Evolutionary conservation across 768 basidiomycete species (phyloP).

Genomic region (Mycena haematopus): DNA sequence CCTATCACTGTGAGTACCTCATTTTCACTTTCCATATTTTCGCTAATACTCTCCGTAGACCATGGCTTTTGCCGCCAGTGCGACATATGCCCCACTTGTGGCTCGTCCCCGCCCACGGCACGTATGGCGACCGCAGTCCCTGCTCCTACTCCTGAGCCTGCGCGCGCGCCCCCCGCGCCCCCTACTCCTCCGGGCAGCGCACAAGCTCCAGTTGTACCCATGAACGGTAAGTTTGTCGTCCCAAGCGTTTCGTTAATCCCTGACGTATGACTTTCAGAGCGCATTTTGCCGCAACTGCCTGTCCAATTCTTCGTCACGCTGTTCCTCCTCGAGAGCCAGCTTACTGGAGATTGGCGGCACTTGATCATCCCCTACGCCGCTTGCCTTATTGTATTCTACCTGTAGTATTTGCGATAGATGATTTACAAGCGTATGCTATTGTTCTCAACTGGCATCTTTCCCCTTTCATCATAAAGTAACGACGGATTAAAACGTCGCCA

Average conservation of each 20-base stretch:
- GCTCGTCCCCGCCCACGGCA: slow-evolving; percentile 1
- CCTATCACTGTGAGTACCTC: slow-evolving; percentile 8
- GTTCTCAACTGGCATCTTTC: slow-evolving; percentile 1
- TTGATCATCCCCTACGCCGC: slow-evolving; percentile 17
- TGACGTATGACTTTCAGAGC: slow-evolving; percentile 10
- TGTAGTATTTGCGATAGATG: slow-evolving; percentile 7
- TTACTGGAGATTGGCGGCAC: slow-evolving; percentile 18
- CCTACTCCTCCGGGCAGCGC: slow-evolving; percentile 6
- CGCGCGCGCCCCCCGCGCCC: slow-evolving; percentile 5
- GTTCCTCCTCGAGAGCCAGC: slow-evolving; percentile 14
- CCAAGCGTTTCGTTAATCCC: slow-evolving; percentile 1
- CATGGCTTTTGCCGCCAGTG: slow-evolving; percentile 10
- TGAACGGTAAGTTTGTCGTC: slow-evolving; percentile 12
- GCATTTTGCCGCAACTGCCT: slow-evolving; percentile 14
- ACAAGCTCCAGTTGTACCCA: slow-evolving; percentile 4
- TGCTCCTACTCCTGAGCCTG: slow-evolving; percentile 8
- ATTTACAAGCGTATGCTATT: slow-evolving; percentile 10
- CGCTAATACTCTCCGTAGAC: slow-evolving; percentile 10
- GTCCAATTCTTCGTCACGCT: slow-evolving; percentile 20
- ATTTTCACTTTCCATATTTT: neutral
- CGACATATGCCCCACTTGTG: slow-evolving; percentile 20
- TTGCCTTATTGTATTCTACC: slow-evolving; percentile 12
- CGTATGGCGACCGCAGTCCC: neutral
- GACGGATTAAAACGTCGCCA: too few relatives aligned
- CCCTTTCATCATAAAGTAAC: too few relatives aligned